Percentiles rank a stretch among this genome's conserved stretches.
Evolutionary conservation across 306 rosid species (phyloP).

Genomic region (Dryas drummondii): DNA sequence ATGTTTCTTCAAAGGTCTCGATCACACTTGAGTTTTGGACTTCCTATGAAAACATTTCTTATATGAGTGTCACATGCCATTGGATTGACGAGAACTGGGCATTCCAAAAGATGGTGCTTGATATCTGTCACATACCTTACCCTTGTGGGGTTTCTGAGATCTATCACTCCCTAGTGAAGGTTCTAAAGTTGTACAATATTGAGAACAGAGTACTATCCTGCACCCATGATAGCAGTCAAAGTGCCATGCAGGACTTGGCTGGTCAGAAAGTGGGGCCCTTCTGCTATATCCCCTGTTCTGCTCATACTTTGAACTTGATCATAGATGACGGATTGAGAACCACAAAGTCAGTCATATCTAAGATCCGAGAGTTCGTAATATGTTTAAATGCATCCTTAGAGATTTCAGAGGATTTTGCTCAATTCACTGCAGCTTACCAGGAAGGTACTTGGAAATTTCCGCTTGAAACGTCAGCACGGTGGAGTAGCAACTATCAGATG

Average conservation of each 20-base stretch:
- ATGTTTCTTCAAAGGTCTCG: slow-evolving; percentile 74
- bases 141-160: slow-evolving; percentile 80
- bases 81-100: slow-evolving; percentile 95
- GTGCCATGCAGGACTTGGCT: slow-evolving; percentile 63
- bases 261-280: slow-evolving; percentile 77
- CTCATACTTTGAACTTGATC: slow-evolving; percentile 75
- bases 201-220: slow-evolving; percentile 83
- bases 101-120: slow-evolving; percentile 82
- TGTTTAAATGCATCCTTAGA: slow-evolving; percentile 69
- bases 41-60: slow-evolving; percentile 73
- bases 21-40: slow-evolving; percentile 90
- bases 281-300: slow-evolving; percentile 91
- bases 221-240: slow-evolving; percentile 82
- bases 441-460: slow-evolving; percentile 94
- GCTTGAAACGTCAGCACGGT: slow-evolving; percentile 79
- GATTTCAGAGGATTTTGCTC: slow-evolving; percentile 72
- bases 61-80: slow-evolving; percentile 87
- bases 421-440: slow-evolving; percentile 67
- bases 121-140: slow-evolving; percentile 73
- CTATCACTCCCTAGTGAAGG: slow-evolving; percentile 58
- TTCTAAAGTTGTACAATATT: slow-evolving; percentile 75
- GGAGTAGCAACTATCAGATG: slow-evolving; percentile 98
- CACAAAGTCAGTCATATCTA: slow-evolving; percentile 55
- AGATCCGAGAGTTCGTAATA: slow-evolving; percentile 77
- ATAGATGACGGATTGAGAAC: slow-evolving; percentile 85